Base-by-base conservation (phyloP, 176 grass and related monocot genomes). In the Triticum turgidum region DNA sequence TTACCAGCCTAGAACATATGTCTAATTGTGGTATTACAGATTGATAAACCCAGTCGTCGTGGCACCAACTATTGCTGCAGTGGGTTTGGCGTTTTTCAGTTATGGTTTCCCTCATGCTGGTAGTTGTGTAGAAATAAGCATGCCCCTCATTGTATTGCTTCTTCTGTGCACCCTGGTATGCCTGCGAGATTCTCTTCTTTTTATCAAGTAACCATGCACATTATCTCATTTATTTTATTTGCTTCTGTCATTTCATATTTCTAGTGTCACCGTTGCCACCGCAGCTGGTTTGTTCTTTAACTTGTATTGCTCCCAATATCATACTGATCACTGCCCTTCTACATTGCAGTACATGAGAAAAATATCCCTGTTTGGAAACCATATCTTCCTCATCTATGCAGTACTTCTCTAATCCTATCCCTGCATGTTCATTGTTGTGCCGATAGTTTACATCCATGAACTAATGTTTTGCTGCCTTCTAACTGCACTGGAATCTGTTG, bases 91-190 rank as follows among this genome's bases (percentile, higher is more conserved):
- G 3, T 94, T 91, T 91, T 96, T 99, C 85, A 93, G 97, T 91
- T 99, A 94, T 81, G 97, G 94, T 68, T 99, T 99, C 75, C 97
- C 97, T 84, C 94, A 94, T 87, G 97, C 97, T 92, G 97, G 97
- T 62, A 96, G 85, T 82, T 96, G 97, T 73, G 82, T 93, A 64
- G 92, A 99, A 85, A 99, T 99, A 44, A 99, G 94, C 82, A 80
- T 92, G 90, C 97, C 97, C 77, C 89, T 96, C 82, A 97, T 94
- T 86, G 73, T 96, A 65, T 88, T 99, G 49, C 54, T 99, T 94
- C 97, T 99, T 87, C 72, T 97, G 81, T 99, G 95, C 84, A 94
- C 90, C 68, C 89, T 99, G 92, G 97, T 99, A 96, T 34, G 61
- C 69, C 65, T 87, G 15, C 8, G 69, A 69, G 14, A 32, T 76